These are phyloP conservation scores for Termitomyces sp. DNA, from an alignment of 768 basidiomycete genomes.

Conservation along the genomic window DNA sequence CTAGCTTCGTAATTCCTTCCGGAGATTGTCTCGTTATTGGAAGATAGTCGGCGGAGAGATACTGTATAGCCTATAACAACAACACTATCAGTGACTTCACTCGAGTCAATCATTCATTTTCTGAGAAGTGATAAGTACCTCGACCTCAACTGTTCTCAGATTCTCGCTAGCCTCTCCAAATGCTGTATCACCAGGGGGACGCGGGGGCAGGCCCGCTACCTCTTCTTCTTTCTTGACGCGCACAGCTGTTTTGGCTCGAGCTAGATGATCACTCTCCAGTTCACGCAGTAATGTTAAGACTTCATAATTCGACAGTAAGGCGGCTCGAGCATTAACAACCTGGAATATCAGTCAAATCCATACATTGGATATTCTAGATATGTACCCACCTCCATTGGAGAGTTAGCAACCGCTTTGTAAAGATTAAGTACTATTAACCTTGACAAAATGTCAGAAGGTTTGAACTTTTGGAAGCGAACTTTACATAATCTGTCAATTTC, in stretches of 20 bases:
- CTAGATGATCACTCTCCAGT: conserved; percentile 68
- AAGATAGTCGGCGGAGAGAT: conserved; percentile 72
- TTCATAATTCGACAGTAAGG: conserved; percentile 87
- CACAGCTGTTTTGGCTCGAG: conserved; percentile 61
- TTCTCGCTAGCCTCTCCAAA: conserved; percentile 64
- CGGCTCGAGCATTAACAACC: conserved; percentile 66
- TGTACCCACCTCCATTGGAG: conserved; percentile 3
- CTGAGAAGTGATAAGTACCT: conserved; percentile 36
- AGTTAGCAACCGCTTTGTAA: background rate
- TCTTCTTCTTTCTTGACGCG: conserved; percentile 79
- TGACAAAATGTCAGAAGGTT: background rate
- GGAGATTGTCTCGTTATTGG: conserved; percentile 62
- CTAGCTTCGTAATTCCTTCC: conserved; percentile 57
- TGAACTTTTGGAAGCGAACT: background rate
- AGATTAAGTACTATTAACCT: background rate
- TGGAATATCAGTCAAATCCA: conserved; percentile 17
- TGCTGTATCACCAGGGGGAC: background rate
- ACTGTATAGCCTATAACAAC: conserved; percentile 66
- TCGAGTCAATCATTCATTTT: background rate
- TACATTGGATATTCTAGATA: background rate
- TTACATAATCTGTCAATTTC: background rate
- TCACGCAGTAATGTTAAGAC: conserved; percentile 73
- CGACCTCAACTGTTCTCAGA: conserved; percentile 78
- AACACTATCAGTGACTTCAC: background rate
- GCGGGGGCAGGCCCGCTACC: conserved; percentile 25